Conservation (phyloP, 2,329 filamentous ascomycete species). For the Fusarium siculi region DNA sequence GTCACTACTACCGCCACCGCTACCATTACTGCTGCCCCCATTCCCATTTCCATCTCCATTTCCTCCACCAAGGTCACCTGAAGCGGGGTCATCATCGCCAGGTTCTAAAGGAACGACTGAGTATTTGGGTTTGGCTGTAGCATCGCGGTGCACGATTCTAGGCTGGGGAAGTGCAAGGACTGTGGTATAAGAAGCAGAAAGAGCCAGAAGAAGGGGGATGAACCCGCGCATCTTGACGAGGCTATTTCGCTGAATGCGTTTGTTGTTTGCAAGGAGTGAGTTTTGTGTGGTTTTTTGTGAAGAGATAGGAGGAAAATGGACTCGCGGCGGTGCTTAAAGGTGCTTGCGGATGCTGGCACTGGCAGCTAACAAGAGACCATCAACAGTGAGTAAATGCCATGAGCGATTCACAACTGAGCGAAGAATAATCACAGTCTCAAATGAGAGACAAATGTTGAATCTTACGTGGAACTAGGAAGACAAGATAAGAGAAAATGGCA, state of each 20-base stretch:
- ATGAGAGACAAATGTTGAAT: conserved; percentile 14
- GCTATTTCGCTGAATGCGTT: conserved; percentile 17
- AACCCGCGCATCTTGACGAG: conserved; percentile 47
- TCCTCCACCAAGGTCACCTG: conserved; percentile 36
- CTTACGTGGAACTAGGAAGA: conserved; percentile 25
- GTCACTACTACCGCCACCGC: conserved; percentile 23
- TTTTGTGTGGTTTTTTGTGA: not conserved
- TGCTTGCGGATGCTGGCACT: conserved; percentile 28
- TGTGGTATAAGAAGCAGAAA: conserved; percentile 44
- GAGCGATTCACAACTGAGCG: conserved; percentile 19
- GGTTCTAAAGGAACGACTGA: conserved; percentile 55
- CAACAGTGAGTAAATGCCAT: not conserved
- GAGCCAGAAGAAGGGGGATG: conserved; percentile 45
- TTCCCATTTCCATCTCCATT: conserved; percentile 19
- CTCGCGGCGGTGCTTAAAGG: conserved; percentile 1
- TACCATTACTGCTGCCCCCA: conserved; percentile 20
- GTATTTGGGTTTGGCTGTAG: conserved; percentile 47
- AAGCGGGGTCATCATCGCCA: conserved; percentile 37
- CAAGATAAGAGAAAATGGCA: conserved; percentile 2
- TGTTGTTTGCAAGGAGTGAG: not conserved
- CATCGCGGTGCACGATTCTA: conserved; percentile 39
- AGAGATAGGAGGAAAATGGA: not conserved
- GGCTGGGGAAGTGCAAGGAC: conserved; percentile 46
- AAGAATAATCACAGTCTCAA: not conserved
- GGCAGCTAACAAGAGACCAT: conserved; percentile 24